Evolutionary conservation across 345 rosid species (phyloP).

Genomic region (Eucalyptus melliodora): DNA sequence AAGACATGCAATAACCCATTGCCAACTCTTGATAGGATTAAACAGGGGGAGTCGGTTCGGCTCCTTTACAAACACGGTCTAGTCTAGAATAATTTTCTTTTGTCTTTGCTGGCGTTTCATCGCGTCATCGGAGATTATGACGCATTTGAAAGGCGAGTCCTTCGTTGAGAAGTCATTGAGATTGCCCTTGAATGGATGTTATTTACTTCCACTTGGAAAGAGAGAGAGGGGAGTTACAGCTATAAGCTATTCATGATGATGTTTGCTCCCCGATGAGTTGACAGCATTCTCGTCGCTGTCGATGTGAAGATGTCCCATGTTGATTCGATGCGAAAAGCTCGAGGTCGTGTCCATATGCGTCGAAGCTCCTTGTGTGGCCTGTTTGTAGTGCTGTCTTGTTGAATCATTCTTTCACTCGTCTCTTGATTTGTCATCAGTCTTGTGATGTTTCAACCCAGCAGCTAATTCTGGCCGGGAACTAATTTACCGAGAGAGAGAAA

Average conservation of each 20-base stretch:
- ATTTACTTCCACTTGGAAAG: not conserved
- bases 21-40: not conserved
- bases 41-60: not conserved
- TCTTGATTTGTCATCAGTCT: not conserved
- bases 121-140: not conserved
- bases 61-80: not conserved
- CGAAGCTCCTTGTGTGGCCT: not conserved
- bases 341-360: not conserved
- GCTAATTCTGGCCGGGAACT: not conserved
- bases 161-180: not conserved
- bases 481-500: not conserved
- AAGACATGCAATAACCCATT: not conserved
- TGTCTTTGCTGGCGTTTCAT: not conserved
- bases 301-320: not conserved
- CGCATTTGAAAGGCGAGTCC: not conserved
- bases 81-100: not conserved
- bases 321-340: not conserved
- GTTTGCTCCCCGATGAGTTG: not conserved
- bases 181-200: not conserved
- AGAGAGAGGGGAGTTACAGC: not conserved
- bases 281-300: not conserved
- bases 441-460: not conserved
- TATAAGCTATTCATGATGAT: not conserved
- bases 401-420: not conserved
- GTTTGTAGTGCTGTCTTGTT: not conserved